Base-by-base conservation (phyloP, 495 filamentous ascomycete genomes). In the Patellaria atrata region DNA sequence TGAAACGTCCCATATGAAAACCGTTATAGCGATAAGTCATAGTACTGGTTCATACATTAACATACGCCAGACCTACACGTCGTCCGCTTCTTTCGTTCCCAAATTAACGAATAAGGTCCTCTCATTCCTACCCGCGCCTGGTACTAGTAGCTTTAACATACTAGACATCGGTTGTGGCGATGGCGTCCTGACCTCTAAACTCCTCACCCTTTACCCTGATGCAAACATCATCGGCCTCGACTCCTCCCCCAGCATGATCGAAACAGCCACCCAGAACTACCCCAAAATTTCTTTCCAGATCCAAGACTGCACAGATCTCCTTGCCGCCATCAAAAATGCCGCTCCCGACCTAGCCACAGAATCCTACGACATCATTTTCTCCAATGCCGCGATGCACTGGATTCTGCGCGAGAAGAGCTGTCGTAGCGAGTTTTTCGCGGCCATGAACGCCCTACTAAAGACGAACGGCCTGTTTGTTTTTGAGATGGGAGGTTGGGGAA, bases 371-470 rank as follows among this genome's bases (percentile, higher is more conserved):
- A 82, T 82, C 51, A 60, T 79, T 41, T 79, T 85, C 51, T 81
- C 75, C 25, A 85, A 85, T 47, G 80, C 80, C 0, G 81, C 80
- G 0, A 54, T 85, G 25, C 79, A 86, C 57, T 87, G 80, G 80
- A 75, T 87, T 47, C 62, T 85, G 14, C 53, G 62, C 0, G 57
- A 63, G 24, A 38, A 56, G 3, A 26, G 42, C 0, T 61, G 56
- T 0, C 53, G 62, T 36, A 12, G 50, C 36, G 35, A 52, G 24
- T 50, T 59, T 25, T 38, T 85, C 42, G 41, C 38, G 2, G 65
- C 56, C 8, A 60, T 67, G 3, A 52, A 60, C 23, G 51, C 50
- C 21, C 58, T 63, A 5, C 61, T 85, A 5, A 62, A 55, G 9
- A 67, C 72, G 0, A 65, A 64, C 6, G 80, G 78, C 0, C 39